phyloP scores from a whole-genome alignment of 257 asterid genomes.

The Capsicum rhomboideum region DNA sequence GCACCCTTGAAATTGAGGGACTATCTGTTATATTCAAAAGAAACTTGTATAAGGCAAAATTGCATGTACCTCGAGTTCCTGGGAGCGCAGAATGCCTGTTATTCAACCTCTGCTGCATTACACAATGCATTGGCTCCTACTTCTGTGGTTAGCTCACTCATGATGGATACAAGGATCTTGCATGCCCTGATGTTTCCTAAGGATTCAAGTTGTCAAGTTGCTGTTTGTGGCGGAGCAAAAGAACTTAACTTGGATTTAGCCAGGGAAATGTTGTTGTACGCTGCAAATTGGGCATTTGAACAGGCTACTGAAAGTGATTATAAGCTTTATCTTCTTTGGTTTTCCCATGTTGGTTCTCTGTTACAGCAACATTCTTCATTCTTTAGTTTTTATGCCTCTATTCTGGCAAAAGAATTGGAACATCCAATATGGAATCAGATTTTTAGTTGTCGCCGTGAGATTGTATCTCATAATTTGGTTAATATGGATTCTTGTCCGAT shows the following conservation, averaged over 20 bases:
- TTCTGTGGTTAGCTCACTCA: constrained; percentile 27
- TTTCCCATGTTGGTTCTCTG: constrained; percentile 58
- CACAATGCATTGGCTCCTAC: constrained; percentile 23
- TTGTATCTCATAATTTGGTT: constrained; percentile 22
- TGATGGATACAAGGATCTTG: constrained; percentile 42
- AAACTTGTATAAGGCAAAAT: constrained; percentile 62
- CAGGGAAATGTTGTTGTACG: constrained; percentile 47
- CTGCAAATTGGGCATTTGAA: constrained; percentile 90
- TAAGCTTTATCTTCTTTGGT: constrained; percentile 57
- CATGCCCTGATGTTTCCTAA: constrained; percentile 36
- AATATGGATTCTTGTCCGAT: constrained; percentile 17
- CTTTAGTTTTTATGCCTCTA: constrained; percentile 34
- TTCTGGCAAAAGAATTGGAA: constrained; percentile 42
- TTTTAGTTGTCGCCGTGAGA: constrained; percentile 31
- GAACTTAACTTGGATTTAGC: constrained; percentile 33
- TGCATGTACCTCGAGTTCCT: constrained; percentile 61
- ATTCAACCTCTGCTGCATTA: constrained; percentile 10
- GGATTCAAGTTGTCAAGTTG: constrained; percentile 14
- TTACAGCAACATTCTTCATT: constrained; percentile 41
- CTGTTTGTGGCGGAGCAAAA: constrained; percentile 13
- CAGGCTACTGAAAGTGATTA: constrained; percentile 75
- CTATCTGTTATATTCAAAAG: constrained; percentile 47
- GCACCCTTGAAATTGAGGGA: constrained; percentile 64
- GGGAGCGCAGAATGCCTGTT: constrained; percentile 54
- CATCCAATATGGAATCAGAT: constrained; percentile 71